Evolutionary conservation across 2,329 filamentous ascomycete genomes (phyloP), one percentile per base, ranked within the genome.

Genomic region (Colletotrichum tamarilloi): DNA sequence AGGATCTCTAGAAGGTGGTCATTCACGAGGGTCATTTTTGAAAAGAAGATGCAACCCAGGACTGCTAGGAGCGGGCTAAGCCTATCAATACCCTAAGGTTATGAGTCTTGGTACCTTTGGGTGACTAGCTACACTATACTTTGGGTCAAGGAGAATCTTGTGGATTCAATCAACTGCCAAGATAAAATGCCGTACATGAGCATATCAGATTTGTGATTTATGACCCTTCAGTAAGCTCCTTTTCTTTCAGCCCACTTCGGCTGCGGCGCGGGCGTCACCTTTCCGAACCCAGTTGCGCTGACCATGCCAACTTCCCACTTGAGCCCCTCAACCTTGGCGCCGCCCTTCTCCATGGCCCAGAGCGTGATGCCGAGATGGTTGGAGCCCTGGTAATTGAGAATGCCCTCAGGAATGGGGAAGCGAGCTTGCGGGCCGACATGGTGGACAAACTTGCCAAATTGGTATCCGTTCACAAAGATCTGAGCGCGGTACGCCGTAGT

Each of bases 401-500:
- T 82, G 26, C 92, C 92, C 81, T 93, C 87, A 0, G 92, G 92
- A 8, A 94, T 89, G 4, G 92, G 92, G 81, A 90, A 94, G 4
- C 81, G 84, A 0, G 86, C 89, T 83, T 94, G 92, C 4, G 93
- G 93, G 0, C 93, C 92, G 26, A 94, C 83, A 76, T 94, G 92
- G 76, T 89, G 90, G 5, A 89, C 81, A 58, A 79, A 82, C 76
- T 83, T 82, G 63, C 84, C 83, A 73, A 90, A 93, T 81, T 94
- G 92, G 81, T 90, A 94, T 2, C 92, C 92, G 77, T 94, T 94
- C 62, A 94, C 88, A 76, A 87, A 94, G 6, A 94, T 79, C 81
- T 92, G 89, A 2, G 84, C 88, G 38, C 92, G 85, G 76, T 91
- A 92, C 3, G 76, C 75, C 1, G 71, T 62, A 0, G 71, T 77